phyloP scores from a whole-genome alignment of 2,329 filamentous ascomycete genomes.

The Xylaria sp. region DNA sequence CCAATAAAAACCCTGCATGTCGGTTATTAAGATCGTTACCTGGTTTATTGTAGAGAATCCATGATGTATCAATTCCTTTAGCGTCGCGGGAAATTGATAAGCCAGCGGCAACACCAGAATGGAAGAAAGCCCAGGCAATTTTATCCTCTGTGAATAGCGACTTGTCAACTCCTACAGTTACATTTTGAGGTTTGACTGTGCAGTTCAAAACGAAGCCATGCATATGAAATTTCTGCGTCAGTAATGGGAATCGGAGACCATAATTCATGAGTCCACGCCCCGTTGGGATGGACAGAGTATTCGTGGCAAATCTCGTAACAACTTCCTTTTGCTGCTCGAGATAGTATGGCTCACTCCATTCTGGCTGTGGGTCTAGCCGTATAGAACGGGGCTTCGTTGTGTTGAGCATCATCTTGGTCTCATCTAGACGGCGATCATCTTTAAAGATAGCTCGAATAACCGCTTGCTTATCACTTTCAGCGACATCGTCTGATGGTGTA shows the following conservation, averaged over 20 bases:
- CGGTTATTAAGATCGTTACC: slow-evolving; percentile 86
- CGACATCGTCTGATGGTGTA: slow-evolving; percentile 78
- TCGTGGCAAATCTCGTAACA: slow-evolving; percentile 84
- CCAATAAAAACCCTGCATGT: slow-evolving; percentile 94
- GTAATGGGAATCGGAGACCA: slow-evolving; percentile 83
- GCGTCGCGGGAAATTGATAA: slow-evolving; percentile 89
- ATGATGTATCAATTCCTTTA: slow-evolving; percentile 95
- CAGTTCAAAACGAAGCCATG: slow-evolving; percentile 92
- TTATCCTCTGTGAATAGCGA: slow-evolving; percentile 91
- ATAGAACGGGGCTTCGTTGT: slow-evolving; percentile 83
- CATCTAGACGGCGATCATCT: slow-evolving; percentile 88
- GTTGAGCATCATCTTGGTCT: slow-evolving; percentile 86
- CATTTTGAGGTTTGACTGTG: slow-evolving; percentile 89
- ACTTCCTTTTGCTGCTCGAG: slow-evolving; percentile 93
- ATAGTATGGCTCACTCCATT: slow-evolving; percentile 86
- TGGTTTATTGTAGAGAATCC: slow-evolving; percentile 98
- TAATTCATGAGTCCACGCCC: slow-evolving; percentile 91
- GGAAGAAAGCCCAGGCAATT: slow-evolving; percentile 98
- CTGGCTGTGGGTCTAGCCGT: slow-evolving; percentile 78
- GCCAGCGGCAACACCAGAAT: slow-evolving; percentile 93
- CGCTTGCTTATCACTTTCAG: slow-evolving; percentile 83
- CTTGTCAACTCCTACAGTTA: slow-evolving; percentile 93
- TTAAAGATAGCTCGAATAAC: slow-evolving; percentile 90
- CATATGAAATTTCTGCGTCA: slow-evolving; percentile 92
- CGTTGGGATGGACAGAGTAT: slow-evolving; percentile 88